Conservation (phyloP, 495 filamentous ascomycete genomes). For the Podospora pseudopauciseta region DNA sequence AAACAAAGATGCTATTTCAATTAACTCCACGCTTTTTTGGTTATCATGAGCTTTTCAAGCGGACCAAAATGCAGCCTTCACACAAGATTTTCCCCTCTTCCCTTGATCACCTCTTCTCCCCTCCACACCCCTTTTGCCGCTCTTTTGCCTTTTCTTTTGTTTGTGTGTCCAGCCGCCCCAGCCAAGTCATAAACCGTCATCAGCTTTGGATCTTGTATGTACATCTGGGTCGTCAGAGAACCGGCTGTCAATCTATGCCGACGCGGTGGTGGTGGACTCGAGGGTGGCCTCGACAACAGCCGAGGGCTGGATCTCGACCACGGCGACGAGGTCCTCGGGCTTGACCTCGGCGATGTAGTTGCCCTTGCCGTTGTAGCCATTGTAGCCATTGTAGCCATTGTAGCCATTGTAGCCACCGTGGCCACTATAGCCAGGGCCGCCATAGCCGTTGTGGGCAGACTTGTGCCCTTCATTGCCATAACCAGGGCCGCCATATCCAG, state of each 20-base stretch:
- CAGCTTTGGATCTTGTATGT: background rate
- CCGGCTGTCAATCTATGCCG: background rate
- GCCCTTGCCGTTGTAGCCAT: background rate
- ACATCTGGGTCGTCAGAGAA: background rate
- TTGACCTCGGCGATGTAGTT: background rate
- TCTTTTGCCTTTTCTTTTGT: background rate
- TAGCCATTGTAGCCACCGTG: background rate
- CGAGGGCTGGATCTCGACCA: background rate
- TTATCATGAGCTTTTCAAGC: background rate
- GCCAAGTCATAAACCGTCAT: background rate
- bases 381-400: background rate
- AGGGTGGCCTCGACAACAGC: background rate
- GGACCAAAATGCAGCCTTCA: background rate
- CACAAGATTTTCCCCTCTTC: background rate
- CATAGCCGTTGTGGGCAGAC: background rate
- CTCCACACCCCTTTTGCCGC: background rate
- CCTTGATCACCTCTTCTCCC: background rate
- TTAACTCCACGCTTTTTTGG: background rate
- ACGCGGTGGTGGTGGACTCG: background rate
- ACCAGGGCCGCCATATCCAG: too few relatives aligned
- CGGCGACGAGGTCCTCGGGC: background rate
- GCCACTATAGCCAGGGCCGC: constrained; percentile 2
- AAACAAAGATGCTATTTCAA: background rate
- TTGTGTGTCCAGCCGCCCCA: background rate
- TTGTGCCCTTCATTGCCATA: too few relatives aligned